phyloP scores from a whole-genome alignment of 331 rosid genomes.

The Phaseolus coccineus region DNA sequence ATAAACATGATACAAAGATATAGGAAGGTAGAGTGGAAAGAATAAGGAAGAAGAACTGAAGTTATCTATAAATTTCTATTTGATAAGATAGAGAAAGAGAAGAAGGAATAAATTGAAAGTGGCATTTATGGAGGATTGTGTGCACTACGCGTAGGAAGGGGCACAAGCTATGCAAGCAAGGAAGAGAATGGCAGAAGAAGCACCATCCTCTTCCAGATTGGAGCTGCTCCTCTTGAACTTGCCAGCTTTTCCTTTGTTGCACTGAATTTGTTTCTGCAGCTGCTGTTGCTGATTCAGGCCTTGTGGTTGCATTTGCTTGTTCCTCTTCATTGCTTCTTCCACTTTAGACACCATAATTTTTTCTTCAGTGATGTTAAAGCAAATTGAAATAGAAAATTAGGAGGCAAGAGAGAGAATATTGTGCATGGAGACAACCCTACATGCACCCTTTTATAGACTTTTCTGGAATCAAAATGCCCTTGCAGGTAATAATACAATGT shows the following conservation, averaged over 20 bases:
- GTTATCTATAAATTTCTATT: constrained; percentile 4
- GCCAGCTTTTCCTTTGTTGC: constrained; percentile 76
- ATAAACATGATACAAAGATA: constrained; percentile 23
- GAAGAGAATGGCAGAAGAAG: constrained; percentile 89
- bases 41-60: not conserved
- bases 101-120: not conserved
- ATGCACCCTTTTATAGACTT: constrained; percentile 65
- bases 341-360: constrained; percentile 74
- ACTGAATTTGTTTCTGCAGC: constrained; percentile 66
- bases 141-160: constrained; percentile 51
- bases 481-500: not conserved
- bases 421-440: constrained; percentile 52
- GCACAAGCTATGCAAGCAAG: constrained; percentile 97
- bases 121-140: not conserved
- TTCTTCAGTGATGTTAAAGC: not conserved
- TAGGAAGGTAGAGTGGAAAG: not conserved
- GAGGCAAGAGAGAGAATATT: constrained; percentile 18
- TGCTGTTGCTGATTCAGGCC: constrained; percentile 53
- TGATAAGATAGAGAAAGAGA: constrained; percentile 2
- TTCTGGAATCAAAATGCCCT: constrained; percentile 45
- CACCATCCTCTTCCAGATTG: constrained; percentile 79
- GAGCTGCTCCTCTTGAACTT: constrained; percentile 95
- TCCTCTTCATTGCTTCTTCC: constrained; percentile 77
- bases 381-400: constrained; percentile 17
- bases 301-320: constrained; percentile 47